These are phyloP conservation scores for Asterophora parasitica DNA, from an alignment of 768 basidiomycete genomes.

Conservation along the genomic window DNA sequence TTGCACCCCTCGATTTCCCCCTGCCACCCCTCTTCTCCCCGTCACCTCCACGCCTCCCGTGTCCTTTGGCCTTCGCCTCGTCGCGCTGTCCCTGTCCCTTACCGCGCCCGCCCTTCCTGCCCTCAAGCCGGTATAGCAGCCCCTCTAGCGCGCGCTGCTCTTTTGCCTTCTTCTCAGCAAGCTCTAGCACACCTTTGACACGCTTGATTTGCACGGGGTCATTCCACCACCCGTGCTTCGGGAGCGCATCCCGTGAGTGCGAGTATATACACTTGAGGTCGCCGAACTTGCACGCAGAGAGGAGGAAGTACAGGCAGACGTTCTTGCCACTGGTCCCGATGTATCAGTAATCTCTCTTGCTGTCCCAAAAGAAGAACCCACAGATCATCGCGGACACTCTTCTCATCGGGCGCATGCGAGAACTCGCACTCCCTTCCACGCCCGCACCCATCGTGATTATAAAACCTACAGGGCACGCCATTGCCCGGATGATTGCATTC, in stretches of 20 bases:
- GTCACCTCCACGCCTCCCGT: neutral
- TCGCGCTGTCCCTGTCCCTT: constrained; percentile 11
- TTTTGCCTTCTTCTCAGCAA: constrained; percentile 17
- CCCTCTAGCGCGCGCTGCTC: constrained; percentile 14
- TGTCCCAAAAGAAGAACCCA: constrained; percentile 15
- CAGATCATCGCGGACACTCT: constrained; percentile 52
- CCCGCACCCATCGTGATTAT: constrained; percentile 49
- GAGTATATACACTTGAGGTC: constrained; percentile 33
- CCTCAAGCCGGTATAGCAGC: constrained; percentile 6
- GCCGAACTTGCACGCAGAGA: constrained; percentile 36
- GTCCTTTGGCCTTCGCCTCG: neutral
- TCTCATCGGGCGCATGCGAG: constrained; percentile 51
- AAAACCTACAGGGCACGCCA: constrained; percentile 48
- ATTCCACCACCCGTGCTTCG: constrained; percentile 33
- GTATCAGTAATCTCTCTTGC: too few relatives aligned
- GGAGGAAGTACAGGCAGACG: constrained; percentile 39
- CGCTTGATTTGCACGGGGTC: constrained; percentile 13
- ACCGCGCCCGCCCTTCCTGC: constrained; percentile 7
- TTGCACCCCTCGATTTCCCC: neutral
- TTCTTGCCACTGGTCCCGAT: constrained; percentile 41
- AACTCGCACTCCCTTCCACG: constrained; percentile 38
- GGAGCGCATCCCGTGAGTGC: constrained; percentile 33
- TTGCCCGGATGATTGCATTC: constrained; percentile 51
- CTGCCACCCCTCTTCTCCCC: constrained; percentile 2
- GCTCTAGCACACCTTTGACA: constrained; percentile 17